phyloP scores from a whole-genome alignment of 345 rosid genomes.

The Murraya paniculata region DNA sequence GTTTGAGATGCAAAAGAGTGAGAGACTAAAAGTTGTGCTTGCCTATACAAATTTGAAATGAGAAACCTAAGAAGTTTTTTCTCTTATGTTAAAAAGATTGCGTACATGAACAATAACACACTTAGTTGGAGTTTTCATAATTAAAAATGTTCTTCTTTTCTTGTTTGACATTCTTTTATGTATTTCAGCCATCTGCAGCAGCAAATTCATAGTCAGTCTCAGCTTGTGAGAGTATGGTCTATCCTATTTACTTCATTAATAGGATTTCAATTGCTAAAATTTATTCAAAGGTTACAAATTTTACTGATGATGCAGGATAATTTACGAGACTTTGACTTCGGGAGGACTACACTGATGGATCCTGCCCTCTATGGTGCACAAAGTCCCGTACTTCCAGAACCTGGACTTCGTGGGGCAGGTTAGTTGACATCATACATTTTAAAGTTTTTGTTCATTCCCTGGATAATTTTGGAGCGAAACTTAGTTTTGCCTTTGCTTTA shows the following conservation, averaged over 20 bases:
- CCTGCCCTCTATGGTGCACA: neutral
- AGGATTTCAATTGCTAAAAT: neutral
- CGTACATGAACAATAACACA: neutral
- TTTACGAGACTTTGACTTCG: neutral
- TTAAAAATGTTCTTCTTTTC: neutral
- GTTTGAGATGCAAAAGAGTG: neutral
- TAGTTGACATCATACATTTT: neutral
- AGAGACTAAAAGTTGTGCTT: neutral
- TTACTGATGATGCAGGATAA: conserved; percentile 14
- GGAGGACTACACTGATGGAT: neutral
- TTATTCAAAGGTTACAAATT: neutral
- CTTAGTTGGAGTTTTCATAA: neutral
- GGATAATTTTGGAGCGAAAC: neutral
- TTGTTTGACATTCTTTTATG: neutral
- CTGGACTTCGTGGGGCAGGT: conserved; percentile 18
- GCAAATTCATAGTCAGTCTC: conserved; percentile 13
- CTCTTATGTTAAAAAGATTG: neutral
- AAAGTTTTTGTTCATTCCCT: neutral
- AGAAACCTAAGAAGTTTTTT: neutral
- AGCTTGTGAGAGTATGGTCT: conserved; percentile 10
- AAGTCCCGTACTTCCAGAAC: conserved; percentile 1
- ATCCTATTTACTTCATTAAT: neutral
- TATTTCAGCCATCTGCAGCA: conserved; percentile 24
- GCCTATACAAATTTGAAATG: neutral
- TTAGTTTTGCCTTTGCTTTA: neutral